Percentiles rank a stretch among this genome's conserved stretches.
phyloP scores from a whole-genome alignment of 768 basidiomycete genomes.

The Jaapia argillacea region DNA sequence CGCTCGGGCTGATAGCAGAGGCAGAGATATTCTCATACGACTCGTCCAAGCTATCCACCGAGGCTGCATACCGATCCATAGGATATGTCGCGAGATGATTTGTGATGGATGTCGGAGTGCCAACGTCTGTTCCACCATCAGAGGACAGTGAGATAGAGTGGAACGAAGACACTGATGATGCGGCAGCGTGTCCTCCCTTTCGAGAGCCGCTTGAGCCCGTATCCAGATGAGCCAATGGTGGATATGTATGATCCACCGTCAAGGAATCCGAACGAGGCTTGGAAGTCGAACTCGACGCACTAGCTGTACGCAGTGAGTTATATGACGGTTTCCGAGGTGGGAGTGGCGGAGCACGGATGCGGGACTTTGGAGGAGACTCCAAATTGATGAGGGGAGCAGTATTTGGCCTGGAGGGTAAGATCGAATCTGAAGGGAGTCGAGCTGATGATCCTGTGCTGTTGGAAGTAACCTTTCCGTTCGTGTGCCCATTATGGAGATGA shows the following conservation, averaged over 20 bases:
- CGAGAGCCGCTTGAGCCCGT: slow-evolving; percentile 22
- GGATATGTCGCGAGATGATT: slow-evolving; percentile 27
- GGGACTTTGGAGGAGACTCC: slow-evolving; percentile 33
- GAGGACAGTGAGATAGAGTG: slow-evolving; percentile 78
- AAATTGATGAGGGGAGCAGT: slow-evolving; percentile 43
- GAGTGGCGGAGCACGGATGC: slow-evolving; percentile 39
- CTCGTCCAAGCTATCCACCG: slow-evolving; percentile 48
- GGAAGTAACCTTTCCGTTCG: slow-evolving; percentile 8
- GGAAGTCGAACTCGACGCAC: slow-evolving; percentile 25
- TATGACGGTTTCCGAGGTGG: slow-evolving; percentile 59
- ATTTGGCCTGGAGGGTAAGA: background rate
- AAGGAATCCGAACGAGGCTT: slow-evolving; percentile 37
- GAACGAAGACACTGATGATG: slow-evolving; percentile 73
- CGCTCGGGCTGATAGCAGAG: slow-evolving; percentile 42
- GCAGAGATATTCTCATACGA: slow-evolving; percentile 65
- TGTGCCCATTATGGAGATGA: background rate
- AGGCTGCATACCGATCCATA: slow-evolving; percentile 28
- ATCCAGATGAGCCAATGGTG: slow-evolving; percentile 29
- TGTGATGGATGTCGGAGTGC: slow-evolving; percentile 12
- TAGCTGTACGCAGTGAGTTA: slow-evolving; percentile 27
- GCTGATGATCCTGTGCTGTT: background rate
- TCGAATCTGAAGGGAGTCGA: background rate
- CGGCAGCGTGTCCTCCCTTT: slow-evolving; percentile 39
- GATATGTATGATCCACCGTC: slow-evolving; percentile 51
- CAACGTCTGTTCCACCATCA: slow-evolving; percentile 27